These are phyloP conservation scores for Nitzschia sp. DNA, from an alignment of 108 stramenopile species.

Conservation along the genomic window DNA sequence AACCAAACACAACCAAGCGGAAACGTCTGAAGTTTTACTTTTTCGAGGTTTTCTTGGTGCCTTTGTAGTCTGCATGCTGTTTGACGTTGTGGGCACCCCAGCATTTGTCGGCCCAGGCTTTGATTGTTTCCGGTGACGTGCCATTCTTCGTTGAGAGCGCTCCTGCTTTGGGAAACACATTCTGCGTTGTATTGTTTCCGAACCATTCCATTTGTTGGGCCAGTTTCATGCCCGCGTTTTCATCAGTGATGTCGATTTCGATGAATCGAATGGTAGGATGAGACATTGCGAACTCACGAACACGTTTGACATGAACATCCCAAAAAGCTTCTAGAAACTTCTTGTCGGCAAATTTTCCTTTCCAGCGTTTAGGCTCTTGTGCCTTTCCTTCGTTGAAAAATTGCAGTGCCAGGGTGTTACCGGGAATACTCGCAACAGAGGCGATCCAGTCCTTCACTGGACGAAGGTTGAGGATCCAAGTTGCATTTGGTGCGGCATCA, in stretches of 20 bases:
- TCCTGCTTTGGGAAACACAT: not conserved
- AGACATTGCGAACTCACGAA: constrained; percentile 9
- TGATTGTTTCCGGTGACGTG: not conserved
- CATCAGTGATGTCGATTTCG: constrained; percentile 28
- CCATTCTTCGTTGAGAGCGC: not conserved
- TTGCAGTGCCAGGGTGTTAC: constrained; percentile 6
- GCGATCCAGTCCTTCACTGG: constrained; percentile 32
- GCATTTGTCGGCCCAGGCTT: constrained; percentile 6
- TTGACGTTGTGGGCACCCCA: constrained; percentile 24
- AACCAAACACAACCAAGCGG: not conserved
- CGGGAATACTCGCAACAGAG: constrained; percentile 17
- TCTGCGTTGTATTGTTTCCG: not conserved
- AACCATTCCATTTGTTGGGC: constrained; percentile 13
- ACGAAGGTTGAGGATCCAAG: constrained; percentile 41
- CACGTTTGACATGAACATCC: constrained; percentile 9
- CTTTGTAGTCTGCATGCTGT: constrained; percentile 7
- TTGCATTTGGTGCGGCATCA: constrained; percentile 37
- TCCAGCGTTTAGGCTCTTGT: constrained; percentile 7
- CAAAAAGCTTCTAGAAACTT: constrained; percentile 19
- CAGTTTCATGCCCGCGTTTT: constrained; percentile 13
- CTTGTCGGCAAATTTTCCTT: not conserved
- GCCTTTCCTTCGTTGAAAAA: constrained; percentile 13
- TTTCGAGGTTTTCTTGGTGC: not conserved
- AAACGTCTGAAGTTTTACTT: not conserved
- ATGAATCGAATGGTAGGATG: constrained; percentile 28